phyloP scores from a whole-genome alignment of 768 basidiomycete species.

The Pleurotus djamor region DNA sequence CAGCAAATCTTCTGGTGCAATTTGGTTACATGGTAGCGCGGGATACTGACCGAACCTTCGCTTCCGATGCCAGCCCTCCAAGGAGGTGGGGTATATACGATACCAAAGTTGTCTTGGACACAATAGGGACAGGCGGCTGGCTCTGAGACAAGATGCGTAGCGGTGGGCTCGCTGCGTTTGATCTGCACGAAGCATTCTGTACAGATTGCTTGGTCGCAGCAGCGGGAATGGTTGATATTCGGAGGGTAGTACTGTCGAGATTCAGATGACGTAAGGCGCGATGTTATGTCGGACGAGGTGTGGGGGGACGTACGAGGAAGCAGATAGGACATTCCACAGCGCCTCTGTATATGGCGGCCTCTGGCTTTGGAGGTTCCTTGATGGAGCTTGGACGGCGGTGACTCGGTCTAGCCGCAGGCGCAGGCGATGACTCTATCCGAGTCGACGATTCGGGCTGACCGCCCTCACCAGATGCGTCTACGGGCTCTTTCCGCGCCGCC shows the following conservation, averaged over 20 bases:
- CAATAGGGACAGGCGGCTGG: slow-evolving; percentile 98
- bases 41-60: slow-evolving; percentile 60
- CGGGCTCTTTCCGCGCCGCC: slow-evolving; percentile 70
- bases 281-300: slow-evolving; percentile 8
- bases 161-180: slow-evolving; percentile 92
- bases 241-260: slow-evolving; percentile 86
- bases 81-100: slow-evolving; percentile 79
- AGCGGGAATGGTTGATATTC: slow-evolving; percentile 96
- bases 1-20: slow-evolving; percentile 1
- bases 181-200: slow-evolving; percentile 99
- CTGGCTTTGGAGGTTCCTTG: slow-evolving; percentile 70
- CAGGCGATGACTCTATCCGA: slow-evolving; percentile 41
- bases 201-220: slow-evolving; percentile 98
- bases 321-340: slow-evolving; percentile 98
- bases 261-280: slow-evolving; percentile 20
- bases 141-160: slow-evolving; percentile 94
- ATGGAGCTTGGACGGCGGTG: slow-evolving; percentile 52
- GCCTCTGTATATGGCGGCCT: slow-evolving; percentile 79
- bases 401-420: slow-evolving; percentile 29
- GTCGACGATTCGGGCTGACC: slow-evolving; percentile 33
- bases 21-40: slow-evolving; percentile 6
- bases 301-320: slow-evolving; percentile 74
- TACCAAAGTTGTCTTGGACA: slow-evolving; percentile 95
- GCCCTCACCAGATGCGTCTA: slow-evolving; percentile 39
- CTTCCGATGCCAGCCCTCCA: slow-evolving; percentile 82